These are phyloP conservation scores for Diplodia intermedia DNA, from an alignment of 2,329 filamentous ascomycete species.

Conservation along the genomic window DNA sequence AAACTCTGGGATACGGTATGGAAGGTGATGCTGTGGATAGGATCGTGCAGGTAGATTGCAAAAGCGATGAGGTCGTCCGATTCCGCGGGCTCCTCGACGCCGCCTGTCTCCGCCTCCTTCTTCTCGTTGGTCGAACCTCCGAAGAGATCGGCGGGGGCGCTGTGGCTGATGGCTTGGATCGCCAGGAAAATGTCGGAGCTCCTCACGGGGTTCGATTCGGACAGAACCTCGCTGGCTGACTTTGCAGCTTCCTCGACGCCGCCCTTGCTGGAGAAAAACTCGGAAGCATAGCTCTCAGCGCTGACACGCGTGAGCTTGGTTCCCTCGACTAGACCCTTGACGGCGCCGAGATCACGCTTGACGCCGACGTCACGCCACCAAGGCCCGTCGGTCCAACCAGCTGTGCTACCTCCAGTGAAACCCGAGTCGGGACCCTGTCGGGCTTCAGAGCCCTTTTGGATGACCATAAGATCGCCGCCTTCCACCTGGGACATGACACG, in stretches of 20 bases:
- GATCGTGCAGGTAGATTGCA: constrained; percentile 82
- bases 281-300: constrained; percentile 84
- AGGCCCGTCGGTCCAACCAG: constrained; percentile 89
- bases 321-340: constrained; percentile 82
- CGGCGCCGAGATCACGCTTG: constrained; percentile 77
- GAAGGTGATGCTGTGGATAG: constrained; percentile 90
- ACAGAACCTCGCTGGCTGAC: constrained; percentile 78
- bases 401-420: constrained; percentile 55
- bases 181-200: constrained; percentile 94
- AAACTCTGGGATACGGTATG: constrained; percentile 81
- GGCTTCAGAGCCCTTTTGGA: constrained; percentile 90
- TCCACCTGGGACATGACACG: constrained; percentile 99
- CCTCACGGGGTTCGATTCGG: constrained; percentile 85
- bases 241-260: constrained; percentile 82
- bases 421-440: constrained; percentile 69
- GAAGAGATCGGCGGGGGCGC: constrained; percentile 71
- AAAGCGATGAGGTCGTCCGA: constrained; percentile 72
- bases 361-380: constrained; percentile 85
- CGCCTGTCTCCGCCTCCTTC: constrained; percentile 61
- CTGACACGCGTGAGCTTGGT: constrained; percentile 90
- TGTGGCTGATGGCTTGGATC: constrained; percentile 82
- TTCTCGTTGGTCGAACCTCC: constrained; percentile 62
- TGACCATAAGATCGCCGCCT: constrained; percentile 90
- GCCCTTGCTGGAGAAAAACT: constrained; percentile 80
- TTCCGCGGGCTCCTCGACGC: constrained; percentile 62